A percentile compares a stretch with the other conserved stretches of the same genome.
Conservation (phyloP, 805 yeast species). For the Yarrowia porcina region DNA sequence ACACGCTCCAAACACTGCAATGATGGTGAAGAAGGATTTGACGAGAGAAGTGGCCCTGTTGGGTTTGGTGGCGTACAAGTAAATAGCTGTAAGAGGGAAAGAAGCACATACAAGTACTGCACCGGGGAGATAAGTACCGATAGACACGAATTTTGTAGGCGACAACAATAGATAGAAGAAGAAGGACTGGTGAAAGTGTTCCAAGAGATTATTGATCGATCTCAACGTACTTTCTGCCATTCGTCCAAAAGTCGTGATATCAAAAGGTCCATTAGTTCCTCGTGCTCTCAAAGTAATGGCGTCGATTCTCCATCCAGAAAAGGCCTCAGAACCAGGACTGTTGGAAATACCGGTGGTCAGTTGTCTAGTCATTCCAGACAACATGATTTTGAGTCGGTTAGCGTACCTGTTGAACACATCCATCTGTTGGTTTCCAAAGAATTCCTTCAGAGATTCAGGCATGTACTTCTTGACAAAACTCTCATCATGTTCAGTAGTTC, state of each 20-base stretch:
- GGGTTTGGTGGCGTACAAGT: constrained; percentile 30
- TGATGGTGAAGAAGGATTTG: constrained; percentile 36
- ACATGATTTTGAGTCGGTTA: constrained; percentile 53
- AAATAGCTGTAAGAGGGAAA: constrained; percentile 66
- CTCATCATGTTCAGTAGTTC: constrained; percentile 31
- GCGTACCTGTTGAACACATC: constrained; percentile 35
- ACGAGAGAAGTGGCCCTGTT: neutral
- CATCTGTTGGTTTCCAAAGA: constrained; percentile 14
- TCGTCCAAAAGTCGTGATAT: constrained; percentile 89
- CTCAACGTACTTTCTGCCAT: constrained; percentile 83
- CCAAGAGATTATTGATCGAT: constrained; percentile 85
- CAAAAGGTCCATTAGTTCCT: constrained; percentile 57
- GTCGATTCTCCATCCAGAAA: constrained; percentile 95
- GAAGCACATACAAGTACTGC: constrained; percentile 69
- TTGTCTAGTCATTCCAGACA: constrained; percentile 64
- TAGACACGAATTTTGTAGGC: constrained; percentile 80
- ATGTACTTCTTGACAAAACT: neutral
- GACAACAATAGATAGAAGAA: constrained; percentile 83
- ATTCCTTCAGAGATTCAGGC: neutral
- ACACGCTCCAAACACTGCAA: constrained; percentile 17
- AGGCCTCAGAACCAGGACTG: constrained; percentile 78
- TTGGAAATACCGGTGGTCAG: constrained; percentile 66
- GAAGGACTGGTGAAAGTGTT: constrained; percentile 95
- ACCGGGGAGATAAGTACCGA: constrained; percentile 88
- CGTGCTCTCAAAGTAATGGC: constrained; percentile 75